Conservation (phyloP, 2,329 filamentous ascomycete species). For the Xylaria sp. region DNA sequence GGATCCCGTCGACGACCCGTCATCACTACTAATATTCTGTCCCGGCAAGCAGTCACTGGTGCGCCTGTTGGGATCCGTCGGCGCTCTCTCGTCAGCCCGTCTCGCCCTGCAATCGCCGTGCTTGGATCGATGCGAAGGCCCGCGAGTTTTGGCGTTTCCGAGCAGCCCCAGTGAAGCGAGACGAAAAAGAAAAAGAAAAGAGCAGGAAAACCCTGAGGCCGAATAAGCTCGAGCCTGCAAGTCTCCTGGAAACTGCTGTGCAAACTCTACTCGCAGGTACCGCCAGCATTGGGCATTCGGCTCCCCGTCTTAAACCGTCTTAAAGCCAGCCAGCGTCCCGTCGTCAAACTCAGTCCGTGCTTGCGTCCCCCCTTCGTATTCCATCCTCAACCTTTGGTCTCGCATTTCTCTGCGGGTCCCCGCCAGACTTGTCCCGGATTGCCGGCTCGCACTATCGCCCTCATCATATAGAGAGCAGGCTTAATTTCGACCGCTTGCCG, state of each 20-base stretch:
- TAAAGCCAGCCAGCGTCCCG: constrained; percentile 18
- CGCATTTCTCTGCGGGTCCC: constrained; percentile 1
- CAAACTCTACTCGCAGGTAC: constrained; percentile 11
- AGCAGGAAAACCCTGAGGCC: neutral
- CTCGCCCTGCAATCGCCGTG: neutral
- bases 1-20: neutral
- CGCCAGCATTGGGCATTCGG: constrained; percentile 5
- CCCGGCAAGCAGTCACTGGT: constrained; percentile 4
- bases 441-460: neutral
- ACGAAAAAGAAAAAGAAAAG: neutral
- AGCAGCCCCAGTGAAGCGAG: neutral
- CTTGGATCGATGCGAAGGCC: neutral
- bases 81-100: neutral
- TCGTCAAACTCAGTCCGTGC: constrained; percentile 25
- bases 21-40: neutral
- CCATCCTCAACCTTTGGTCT: constrained; percentile 7
- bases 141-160: neutral
- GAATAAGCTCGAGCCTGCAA: constrained; percentile 3
- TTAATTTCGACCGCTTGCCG: constrained; percentile 21
- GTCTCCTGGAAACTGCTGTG: neutral
- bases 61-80: constrained; percentile 2
- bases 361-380: constrained; percentile 7
- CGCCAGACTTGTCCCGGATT: neutral
- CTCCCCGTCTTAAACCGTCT: constrained; percentile 15
- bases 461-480: constrained; percentile 13